These are phyloP conservation scores for Passalora sequoiae DNA, from an alignment of 2,329 filamentous ascomycete genomes.

Conservation along the genomic window DNA sequence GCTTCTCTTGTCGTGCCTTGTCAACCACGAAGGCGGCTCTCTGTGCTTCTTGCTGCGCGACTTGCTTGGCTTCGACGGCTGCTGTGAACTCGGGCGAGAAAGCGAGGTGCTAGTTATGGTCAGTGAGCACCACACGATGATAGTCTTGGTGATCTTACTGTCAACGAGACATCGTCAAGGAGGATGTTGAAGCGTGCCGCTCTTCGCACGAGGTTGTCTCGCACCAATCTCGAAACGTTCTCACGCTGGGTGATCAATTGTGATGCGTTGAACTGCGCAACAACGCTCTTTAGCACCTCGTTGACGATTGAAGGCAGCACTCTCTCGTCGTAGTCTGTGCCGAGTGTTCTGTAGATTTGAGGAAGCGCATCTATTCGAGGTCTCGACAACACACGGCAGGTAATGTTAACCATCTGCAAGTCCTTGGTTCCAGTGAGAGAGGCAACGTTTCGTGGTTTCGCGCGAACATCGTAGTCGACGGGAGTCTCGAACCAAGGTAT, in stretches of 20 bases:
- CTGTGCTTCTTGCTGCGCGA: conserved; percentile 85
- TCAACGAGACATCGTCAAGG: conserved; percentile 93
- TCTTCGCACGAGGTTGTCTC: conserved; percentile 85
- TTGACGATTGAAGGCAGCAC: conserved; percentile 98
- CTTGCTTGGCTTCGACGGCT: conserved; percentile 65
- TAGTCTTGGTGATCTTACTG: conserved; percentile 37
- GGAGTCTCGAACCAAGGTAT: conserved; percentile 98
- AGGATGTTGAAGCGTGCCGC: conserved; percentile 96
- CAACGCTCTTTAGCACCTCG: conserved; percentile 97
- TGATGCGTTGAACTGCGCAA: conserved; percentile 96
- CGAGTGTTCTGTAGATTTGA: conserved; percentile 94
- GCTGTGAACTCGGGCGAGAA: conserved; percentile 67
- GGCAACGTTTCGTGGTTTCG: conserved; percentile 92
- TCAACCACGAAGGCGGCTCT: conserved; percentile 95
- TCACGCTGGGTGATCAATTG: conserved; percentile 99
- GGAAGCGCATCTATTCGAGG: conserved; percentile 83
- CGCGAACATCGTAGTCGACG: conserved; percentile 93
- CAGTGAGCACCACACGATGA: conserved; percentile 4
- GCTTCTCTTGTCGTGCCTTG: conserved; percentile 98
- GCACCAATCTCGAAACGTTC: conserved; percentile 83
- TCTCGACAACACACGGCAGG: conserved; percentile 93
- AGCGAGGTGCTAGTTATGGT: conserved; percentile 52
- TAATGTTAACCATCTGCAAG: conserved; percentile 99
- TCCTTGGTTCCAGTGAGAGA: conserved; percentile 98
- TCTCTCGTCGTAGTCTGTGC: conserved; percentile 93